Base-by-base conservation (phyloP, 1,139 yeast species). In the Arxiozyma heterogenica region DNA sequence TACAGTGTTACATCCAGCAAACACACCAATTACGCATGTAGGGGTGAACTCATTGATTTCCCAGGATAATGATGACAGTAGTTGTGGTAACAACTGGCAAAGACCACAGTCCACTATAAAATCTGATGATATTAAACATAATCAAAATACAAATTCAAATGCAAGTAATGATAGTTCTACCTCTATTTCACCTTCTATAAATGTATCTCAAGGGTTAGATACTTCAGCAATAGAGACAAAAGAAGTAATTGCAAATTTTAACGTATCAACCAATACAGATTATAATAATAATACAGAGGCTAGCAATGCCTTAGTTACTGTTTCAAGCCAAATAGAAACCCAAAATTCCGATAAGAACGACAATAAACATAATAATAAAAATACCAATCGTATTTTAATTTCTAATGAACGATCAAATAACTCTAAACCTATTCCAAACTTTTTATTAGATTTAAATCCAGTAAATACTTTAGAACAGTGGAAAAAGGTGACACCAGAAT, bases 401-500 rank as follows among this genome's bases (percentile, higher is more conserved):
- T 65, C 75, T 59, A 63, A 66, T 57, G 57, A 68, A 20, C 49
- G 49, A 17, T 46, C 49, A 23, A 71, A 72, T 63, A 95, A 84
- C 66, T 79, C 81, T 54, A 85, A 85, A 68, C 87, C 84, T 59
- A 83, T 84, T 59, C 93, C 93, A 18, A 87, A 86, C 51, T 87
- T 86, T 66, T 78, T 91, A 66, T 78, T 86, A 41, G 95, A 87
- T 65, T 76, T 89, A 67, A 96, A 90, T 68, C 83, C 90, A 41
- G 79, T 82, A 57, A 78, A 82, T 62, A 89, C 90, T 39, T 81
- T 86, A 58, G 83, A 88, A 20, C 85, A 84, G 59, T 81, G 82
- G 74, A 88, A 86, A 71, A 89, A 88, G 70, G 89, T 86, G 66
- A 86, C 84, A 60, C 82, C 81, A 58, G 97, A 89, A 66, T 93